Conservation (phyloP, 2,329 filamentous ascomycete species). For the Fusarium falciforme region DNA sequence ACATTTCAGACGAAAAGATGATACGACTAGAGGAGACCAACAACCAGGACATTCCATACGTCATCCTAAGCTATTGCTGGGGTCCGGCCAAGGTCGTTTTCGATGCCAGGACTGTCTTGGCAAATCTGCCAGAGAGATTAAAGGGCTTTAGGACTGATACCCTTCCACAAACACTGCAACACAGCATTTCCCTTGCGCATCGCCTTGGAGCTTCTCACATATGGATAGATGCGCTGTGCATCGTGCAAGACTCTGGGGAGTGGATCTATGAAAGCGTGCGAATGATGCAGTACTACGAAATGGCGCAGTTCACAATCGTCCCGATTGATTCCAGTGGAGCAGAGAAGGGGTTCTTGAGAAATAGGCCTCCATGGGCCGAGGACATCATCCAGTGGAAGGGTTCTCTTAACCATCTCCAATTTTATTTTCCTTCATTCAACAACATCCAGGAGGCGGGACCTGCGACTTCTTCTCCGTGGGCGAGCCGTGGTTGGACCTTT, state of each 20-base stretch:
- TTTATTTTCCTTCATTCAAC: not conserved
- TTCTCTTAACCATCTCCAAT: not conserved
- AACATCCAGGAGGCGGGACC: not conserved
- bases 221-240: not conserved
- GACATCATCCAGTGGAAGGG: not conserved
- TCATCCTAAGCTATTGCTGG: not conserved
- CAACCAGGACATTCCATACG: not conserved
- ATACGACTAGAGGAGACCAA: not conserved
- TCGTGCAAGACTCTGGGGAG: not conserved
- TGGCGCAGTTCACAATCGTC: conserved; percentile 7
- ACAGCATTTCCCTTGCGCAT: not conserved
- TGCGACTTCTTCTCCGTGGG: not conserved
- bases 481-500: not conserved
- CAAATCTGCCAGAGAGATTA: not conserved
- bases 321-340: not conserved
- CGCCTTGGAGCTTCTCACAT: not conserved
- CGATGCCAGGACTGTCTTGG: not conserved
- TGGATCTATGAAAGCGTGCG: conserved; percentile 9
- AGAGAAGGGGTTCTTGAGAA: not conserved
- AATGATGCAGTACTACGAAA: conserved; percentile 21
- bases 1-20: not conserved
- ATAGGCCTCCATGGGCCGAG: not conserved
- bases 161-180: not conserved
- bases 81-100: not conserved
- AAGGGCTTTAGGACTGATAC: not conserved